phyloP scores from a whole-genome alignment of 208 protist species.

The Acanthamoeba culbertsoni region DNA sequence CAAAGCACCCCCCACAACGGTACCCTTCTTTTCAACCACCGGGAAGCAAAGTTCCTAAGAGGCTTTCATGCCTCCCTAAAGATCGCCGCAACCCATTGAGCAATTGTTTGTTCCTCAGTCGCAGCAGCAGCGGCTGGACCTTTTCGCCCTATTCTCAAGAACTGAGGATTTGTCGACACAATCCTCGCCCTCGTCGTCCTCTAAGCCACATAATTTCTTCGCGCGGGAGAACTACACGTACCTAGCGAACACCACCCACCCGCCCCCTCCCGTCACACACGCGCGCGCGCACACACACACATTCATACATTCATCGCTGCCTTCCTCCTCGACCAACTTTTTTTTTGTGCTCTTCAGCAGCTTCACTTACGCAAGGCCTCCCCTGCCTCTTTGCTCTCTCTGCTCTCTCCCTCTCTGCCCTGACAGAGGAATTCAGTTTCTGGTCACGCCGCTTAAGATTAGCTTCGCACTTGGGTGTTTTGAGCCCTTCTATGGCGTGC shows the following conservation, averaged over 20 bases:
- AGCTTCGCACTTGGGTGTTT: conserved; percentile 48
- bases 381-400: not conserved
- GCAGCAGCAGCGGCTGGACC: not conserved
- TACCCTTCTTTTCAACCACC: no score
- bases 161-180: no score
- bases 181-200: not conserved
- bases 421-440: not conserved
- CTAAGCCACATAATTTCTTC: conserved; percentile 23
- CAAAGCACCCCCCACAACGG: no score
- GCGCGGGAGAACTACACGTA: not conserved
- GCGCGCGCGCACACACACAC: no score
- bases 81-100: not conserved
- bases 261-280: not conserved
- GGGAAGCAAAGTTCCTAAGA: no score
- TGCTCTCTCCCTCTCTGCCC: not conserved
- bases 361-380: no score
- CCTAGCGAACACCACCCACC: not conserved
- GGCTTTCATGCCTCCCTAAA: no score
- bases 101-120: not conserved
- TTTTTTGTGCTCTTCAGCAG: no score
- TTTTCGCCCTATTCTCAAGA: conserved; percentile 37
- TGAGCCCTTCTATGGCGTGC: conserved; percentile 58
- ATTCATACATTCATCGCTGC: no score
- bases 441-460: conserved; percentile 20
- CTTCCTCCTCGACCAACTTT: no score